phyloP scores from a whole-genome alignment of 768 basidiomycete species.

The Pleurotus eryngii region DNA sequence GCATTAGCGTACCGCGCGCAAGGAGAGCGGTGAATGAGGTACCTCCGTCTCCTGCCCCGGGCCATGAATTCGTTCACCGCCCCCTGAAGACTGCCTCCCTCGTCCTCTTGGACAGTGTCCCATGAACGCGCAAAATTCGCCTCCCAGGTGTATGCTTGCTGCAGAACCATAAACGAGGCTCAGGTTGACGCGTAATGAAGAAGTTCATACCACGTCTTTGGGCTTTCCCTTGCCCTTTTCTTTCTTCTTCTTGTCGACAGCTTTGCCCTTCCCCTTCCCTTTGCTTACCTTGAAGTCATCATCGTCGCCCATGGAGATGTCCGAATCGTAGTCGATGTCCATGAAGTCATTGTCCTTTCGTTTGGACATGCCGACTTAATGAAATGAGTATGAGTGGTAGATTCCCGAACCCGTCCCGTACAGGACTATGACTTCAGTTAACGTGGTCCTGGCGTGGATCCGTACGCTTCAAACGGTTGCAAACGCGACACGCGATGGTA shows the following conservation, averaged over 20 bases:
- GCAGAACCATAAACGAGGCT: slow-evolving; percentile 16
- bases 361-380: background rate
- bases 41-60: slow-evolving; percentile 81
- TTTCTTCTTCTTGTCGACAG: slow-evolving; percentile 45
- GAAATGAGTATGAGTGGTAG: too few species aligned
- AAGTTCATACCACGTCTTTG: slow-evolving; percentile 39
- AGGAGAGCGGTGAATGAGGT: slow-evolving; percentile 16
- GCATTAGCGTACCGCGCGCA: slow-evolving; percentile 2
- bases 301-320: slow-evolving; percentile 51
- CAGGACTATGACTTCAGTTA: too few species aligned
- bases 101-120: slow-evolving; percentile 98
- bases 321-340: slow-evolving; percentile 69
- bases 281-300: slow-evolving; percentile 39
- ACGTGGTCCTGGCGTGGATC: too few species aligned
- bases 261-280: slow-evolving; percentile 57
- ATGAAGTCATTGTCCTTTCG: slow-evolving; percentile 37
- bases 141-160: slow-evolving; percentile 95
- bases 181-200: slow-evolving; percentile 1
- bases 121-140: slow-evolving; percentile 91
- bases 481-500: too few species aligned
- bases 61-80: slow-evolving; percentile 91
- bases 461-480: too few species aligned
- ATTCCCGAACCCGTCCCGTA: too few species aligned
- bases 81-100: slow-evolving; percentile 83
- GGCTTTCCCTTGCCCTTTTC: slow-evolving; percentile 56